Evolutionary conservation across 208 protist genomes (phyloP).

Genomic region (Sergeia podlipaevii): DNA sequence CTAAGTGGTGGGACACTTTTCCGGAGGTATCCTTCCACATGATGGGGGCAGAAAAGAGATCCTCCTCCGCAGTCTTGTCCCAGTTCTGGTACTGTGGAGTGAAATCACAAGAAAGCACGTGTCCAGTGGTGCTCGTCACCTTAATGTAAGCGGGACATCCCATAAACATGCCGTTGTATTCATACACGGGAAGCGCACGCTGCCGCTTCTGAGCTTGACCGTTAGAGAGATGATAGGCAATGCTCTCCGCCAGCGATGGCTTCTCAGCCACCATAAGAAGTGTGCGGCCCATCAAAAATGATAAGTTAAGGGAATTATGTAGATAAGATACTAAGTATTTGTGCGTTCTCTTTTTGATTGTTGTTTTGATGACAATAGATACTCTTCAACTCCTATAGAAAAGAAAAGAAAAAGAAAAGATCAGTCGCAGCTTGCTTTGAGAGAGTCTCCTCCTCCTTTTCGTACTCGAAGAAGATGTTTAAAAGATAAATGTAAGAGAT

Average conservation of each 20-base stretch:
- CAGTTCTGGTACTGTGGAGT: constrained; percentile 86
- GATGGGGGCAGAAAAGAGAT: constrained; percentile 81
- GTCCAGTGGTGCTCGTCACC: constrained; percentile 90
- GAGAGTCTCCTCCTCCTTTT: too few relatives aligned
- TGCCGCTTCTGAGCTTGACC: constrained; percentile 57
- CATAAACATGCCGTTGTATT: constrained; percentile 76
- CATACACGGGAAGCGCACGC: constrained; percentile 81
- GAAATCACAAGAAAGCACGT: constrained; percentile 92
- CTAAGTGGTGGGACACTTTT: constrained; percentile 85
- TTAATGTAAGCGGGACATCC: constrained; percentile 60
- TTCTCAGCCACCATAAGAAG: constrained; percentile 96
- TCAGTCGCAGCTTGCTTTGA: too few relatives aligned
- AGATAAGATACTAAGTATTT: not conserved
- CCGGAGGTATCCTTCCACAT: constrained; percentile 80
- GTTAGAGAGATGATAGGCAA: constrained; percentile 85
- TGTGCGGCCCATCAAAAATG: constrained; percentile 34
- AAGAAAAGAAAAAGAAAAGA: constrained; percentile 5
- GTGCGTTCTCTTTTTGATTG: not conserved
- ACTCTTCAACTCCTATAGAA: not conserved
- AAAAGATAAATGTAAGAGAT: too few relatives aligned
- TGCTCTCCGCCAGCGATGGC: constrained; percentile 90
- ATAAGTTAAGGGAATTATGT: not conserved
- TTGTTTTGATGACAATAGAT: too few relatives aligned
- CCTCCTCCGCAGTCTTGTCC: constrained; percentile 80
- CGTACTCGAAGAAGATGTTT: too few relatives aligned